A percentile compares a stretch with the other conserved stretches of the same genome.
phyloP scores from a whole-genome alignment of 1,284 basidiomycete species.

The Naganishia albida region DNA sequence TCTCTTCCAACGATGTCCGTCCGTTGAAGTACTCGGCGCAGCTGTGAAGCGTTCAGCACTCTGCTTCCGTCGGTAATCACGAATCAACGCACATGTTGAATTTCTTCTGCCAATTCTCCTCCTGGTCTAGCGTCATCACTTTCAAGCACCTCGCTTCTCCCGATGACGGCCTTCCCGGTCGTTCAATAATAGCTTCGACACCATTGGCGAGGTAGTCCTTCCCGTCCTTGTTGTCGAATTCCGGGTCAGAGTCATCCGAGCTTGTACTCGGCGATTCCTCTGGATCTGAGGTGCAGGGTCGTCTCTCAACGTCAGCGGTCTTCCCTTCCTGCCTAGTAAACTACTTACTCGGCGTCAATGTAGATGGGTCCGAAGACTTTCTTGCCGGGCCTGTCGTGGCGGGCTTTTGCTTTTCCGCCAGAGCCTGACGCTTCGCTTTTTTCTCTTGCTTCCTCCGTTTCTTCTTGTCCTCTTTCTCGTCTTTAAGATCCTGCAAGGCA shows the following conservation, averaged over 20 bases:
- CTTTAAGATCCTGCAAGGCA: conserved; percentile 40
- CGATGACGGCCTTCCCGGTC: conserved; percentile 29
- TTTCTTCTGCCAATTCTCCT: conserved; percentile 18
- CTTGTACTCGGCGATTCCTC: conserved; percentile 3
- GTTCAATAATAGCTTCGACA: conserved; percentile 31
- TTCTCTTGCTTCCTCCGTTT: conserved; percentile 10
- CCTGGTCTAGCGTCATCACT: conserved; percentile 31
- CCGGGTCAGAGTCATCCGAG: conserved; percentile 25
- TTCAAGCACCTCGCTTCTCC: conserved; percentile 30
- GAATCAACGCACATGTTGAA: conserved; percentile 30
- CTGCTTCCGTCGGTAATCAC: no score
- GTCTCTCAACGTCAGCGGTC: no score
- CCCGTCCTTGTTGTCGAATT: conserved; percentile 28
- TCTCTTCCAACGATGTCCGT: conserved; percentile 50
- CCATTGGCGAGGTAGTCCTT: conserved; percentile 27
- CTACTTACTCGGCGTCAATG: conserved; percentile 1
- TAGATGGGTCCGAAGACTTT: conserved; percentile 15
- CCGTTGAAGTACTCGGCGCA: conserved; percentile 49
- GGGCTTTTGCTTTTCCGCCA: conserved; percentile 3
- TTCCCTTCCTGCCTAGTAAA: background rate
- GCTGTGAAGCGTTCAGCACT: background rate
- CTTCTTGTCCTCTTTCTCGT: conserved; percentile 19
- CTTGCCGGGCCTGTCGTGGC: background rate
- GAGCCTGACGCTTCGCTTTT: background rate
- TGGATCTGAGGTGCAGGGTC: background rate